A percentile compares a stretch with the other conserved stretches of the same genome.
Evolutionary conservation across 1,284 basidiomycete genomes (phyloP).

Genomic region (Afroboletus lepidellus): DNA sequence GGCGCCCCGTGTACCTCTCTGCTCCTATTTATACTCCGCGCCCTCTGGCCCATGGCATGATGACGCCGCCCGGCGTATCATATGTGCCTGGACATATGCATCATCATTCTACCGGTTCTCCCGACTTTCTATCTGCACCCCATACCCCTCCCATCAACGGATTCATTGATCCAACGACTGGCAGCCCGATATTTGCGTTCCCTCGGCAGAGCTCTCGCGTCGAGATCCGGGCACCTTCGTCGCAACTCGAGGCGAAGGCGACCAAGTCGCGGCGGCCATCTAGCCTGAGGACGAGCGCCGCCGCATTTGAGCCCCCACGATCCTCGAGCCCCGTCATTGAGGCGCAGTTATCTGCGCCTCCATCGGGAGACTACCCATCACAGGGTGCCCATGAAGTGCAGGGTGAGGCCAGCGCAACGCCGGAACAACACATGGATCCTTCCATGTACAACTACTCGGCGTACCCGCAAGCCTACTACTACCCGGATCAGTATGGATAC

Average conservation of each 20-base stretch:
- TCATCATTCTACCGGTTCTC: conserved; percentile 52
- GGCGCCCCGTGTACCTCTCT: conserved; percentile 69
- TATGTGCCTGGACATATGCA: conserved; percentile 52
- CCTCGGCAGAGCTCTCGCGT: conserved; percentile 69
- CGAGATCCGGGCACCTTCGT: conserved; percentile 67
- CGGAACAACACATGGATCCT: conserved; percentile 34
- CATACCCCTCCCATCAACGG: conserved; percentile 58
- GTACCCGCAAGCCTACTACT: conserved; percentile 61
- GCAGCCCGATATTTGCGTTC: conserved; percentile 65
- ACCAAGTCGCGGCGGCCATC: conserved; percentile 36
- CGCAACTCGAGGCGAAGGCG: conserved; percentile 38
- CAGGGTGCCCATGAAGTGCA: conserved; percentile 22
- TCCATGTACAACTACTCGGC: conserved; percentile 50
- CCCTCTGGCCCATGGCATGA: conserved; percentile 55
- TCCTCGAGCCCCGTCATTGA: conserved; percentile 26
- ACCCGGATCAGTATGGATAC: conserved; percentile 66
- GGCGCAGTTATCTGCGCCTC: conserved; percentile 6
- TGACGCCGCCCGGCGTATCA: conserved; percentile 41
- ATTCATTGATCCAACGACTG: conserved; percentile 61
- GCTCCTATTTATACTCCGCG: conserved; percentile 66
- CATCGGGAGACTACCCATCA: conserved; percentile 16
- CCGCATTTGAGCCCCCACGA: conserved; percentile 45
- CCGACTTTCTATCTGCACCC: conserved; percentile 57
- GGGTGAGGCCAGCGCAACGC: conserved; percentile 14
- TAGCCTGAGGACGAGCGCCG: conserved; percentile 44